Evolutionary conservation across 2,329 filamentous ascomycete genomes (phyloP), one percentile per base, ranked within the genome.

Genomic region (Camillea tinctor): DNA sequence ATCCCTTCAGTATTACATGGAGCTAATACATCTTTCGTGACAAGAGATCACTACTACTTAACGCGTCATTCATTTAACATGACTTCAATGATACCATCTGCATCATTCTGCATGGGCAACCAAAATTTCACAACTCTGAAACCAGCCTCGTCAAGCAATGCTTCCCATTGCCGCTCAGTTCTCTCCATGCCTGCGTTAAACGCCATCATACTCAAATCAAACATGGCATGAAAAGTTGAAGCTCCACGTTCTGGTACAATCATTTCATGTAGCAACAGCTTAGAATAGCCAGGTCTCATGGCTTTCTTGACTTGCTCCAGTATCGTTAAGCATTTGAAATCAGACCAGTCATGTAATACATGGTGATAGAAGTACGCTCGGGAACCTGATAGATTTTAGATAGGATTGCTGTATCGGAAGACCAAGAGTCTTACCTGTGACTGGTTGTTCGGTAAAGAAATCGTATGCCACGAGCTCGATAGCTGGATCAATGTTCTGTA

Each of bases 281-380:
- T 74, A 20, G 73, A 75, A 48, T 75, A 75, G 0, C 72, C 68
- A 0, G 68, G 70, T 36, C 60, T 69, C 73, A 75, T 75, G 0
- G 70, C 70, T 1, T 55, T 59, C 6, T 58, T 68, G 6, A 71
- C 63, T 6, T 70, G 65, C 4, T 44, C 23, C 1, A 79, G 66
- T 4, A 80, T 73, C 11, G 71, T 57, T 17, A 69, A 55, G 11
- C 69, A 74, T 52, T 73, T 71, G 3, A 67, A 56, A 24, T 78
- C 74, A 7, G 72, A 68, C 69, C 73, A 77, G 60, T 78, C 73
- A 52, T 77, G 75, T 3, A 77, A 57, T 17, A 77, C 71, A 4
- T 73, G 69, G 40, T 73, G 72, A 26, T 66, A 70, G 40, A 66
- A 71, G 52, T 72, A 71, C 2, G 67, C 60, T 9, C 69, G 68